Evolutionary conservation across 2,329 filamentous ascomycete genomes (phyloP), one percentile per base, ranked within the genome.

Genomic region (Fusarium decemcellulare): DNA sequence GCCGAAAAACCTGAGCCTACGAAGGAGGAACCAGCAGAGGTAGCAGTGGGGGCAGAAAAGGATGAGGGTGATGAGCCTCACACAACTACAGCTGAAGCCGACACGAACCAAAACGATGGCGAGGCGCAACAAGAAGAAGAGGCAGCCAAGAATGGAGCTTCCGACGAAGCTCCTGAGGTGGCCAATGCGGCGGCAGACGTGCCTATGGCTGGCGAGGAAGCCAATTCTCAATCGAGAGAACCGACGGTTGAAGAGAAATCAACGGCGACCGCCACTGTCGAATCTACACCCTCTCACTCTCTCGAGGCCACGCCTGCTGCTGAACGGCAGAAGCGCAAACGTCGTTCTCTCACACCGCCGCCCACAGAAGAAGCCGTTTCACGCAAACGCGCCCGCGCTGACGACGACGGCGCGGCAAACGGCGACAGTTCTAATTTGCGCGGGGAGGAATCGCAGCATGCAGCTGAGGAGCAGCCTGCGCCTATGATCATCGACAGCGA

Each of bases 301-400:
- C 63, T 61, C 23, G 59, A 64, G 42, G 59, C 59, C 34, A 59
- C 65, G 44, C 50, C 63, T 29, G 59, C 51, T 40, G 61, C 68
- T 11, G 63, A 75, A 70, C 82, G 82, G 42, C 87, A 88, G 71
- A 92, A 91, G 78, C 85, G 91, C 65, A 93, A 92, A 78, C 88
- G 90, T 71, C 85, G 90, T 71, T 93, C 90, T 44, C 83, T 84
- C 59, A 92, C 86, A 60, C 91, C 90, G 37, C 82, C 86, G 18
- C 87, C 87, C 9, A 85, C 83, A 10, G 80, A 82, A 27, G 84
- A 88, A 60, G 85, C 87, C 14, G 78, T 85, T 50, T 82, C 84
- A 46, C 82, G 81, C 53, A 92, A 92, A 76, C 88, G 86, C 65
- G 80, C 83, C 11, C 86, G 85, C 69, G 79, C 84, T 50, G 83